A percentile compares a stretch with the other conserved stretches of the same genome.
Evolutionary conservation across 139 green algal species (phyloP).

Genomic region (Spirogloea muscicola): DNA sequence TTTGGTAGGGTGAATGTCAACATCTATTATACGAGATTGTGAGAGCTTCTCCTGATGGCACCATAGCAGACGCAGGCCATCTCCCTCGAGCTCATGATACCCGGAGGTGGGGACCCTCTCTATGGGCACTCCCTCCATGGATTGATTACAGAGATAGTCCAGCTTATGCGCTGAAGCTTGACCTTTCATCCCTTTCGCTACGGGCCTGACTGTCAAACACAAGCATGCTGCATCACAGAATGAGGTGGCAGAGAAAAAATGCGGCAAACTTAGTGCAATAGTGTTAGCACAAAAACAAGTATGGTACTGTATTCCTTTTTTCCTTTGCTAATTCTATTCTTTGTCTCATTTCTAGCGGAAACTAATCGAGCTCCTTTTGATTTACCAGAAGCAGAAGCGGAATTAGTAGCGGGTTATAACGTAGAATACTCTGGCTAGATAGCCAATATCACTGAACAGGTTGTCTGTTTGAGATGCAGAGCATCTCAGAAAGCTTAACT

Average conservation of each 20-base stretch:
- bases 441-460: background rate
- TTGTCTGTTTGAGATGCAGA: background rate
- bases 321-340: background rate
- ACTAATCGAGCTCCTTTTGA: background rate
- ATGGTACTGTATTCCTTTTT: too few relatives aligned
- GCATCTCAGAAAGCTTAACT: too few relatives aligned
- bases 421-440: background rate
- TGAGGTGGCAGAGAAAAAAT: background rate
- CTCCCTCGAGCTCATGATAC: background rate
- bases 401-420: background rate
- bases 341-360: too few relatives aligned
- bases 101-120: background rate
- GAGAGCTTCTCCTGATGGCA: constrained; percentile 21
- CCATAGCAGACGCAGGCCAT: background rate
- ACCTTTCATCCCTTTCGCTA: too few relatives aligned
- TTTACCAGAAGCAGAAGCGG: too few relatives aligned
- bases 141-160: background rate
- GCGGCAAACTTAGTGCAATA: too few relatives aligned
- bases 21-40: constrained; percentile 42
- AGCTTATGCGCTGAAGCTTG: background rate
- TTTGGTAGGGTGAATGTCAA: constrained; percentile 25
- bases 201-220: background rate
- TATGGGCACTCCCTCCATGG: background rate
- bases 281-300: too few relatives aligned
- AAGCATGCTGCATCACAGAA: background rate